Conservation (phyloP, 805 yeast species). For the Osmozyma mogii region DNA sequence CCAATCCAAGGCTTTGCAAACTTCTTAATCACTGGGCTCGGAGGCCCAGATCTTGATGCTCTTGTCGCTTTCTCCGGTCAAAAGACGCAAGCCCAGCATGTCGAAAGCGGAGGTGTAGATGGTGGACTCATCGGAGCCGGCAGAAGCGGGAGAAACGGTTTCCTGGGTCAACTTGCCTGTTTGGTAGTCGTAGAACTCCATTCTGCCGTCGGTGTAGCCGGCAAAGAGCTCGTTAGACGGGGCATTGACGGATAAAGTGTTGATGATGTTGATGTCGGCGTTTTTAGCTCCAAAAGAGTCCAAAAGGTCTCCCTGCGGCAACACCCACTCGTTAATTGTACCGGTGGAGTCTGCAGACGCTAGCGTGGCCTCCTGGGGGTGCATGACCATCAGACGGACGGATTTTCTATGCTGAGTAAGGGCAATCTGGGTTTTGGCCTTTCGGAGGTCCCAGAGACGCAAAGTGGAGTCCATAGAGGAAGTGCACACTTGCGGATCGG, state of each 20-base stretch:
- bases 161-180: slow-evolving; percentile 58
- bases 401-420: slow-evolving; percentile 82
- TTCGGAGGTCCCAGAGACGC: slow-evolving; percentile 82
- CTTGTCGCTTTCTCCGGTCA: slow-evolving; percentile 90
- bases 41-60: slow-evolving; percentile 76
- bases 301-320: slow-evolving; percentile 66
- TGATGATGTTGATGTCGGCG: slow-evolving; percentile 44
- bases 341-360: slow-evolving; percentile 78
- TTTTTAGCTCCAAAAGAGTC: slow-evolving; percentile 43
- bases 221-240: slow-evolving; percentile 58
- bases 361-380: slow-evolving; percentile 65
- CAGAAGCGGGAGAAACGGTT: slow-evolving; percentile 44
- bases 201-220: slow-evolving; percentile 78
- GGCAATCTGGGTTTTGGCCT: slow-evolving; percentile 63
- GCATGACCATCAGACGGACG: slow-evolving; percentile 63
- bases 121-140: slow-evolving; percentile 67
- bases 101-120: slow-evolving; percentile 71
- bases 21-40: too few species aligned
- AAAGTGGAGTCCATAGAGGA: slow-evolving; percentile 82
- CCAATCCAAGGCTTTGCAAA: too few species aligned
- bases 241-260: slow-evolving; percentile 59
- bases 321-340: slow-evolving; percentile 66
- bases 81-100: slow-evolving; percentile 65
- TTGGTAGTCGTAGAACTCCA: slow-evolving; percentile 72
- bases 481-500: slow-evolving; percentile 81